These are phyloP conservation scores for Tulasnella sp. DNA, from an alignment of 768 basidiomycete species.

Conservation along the genomic window DNA sequence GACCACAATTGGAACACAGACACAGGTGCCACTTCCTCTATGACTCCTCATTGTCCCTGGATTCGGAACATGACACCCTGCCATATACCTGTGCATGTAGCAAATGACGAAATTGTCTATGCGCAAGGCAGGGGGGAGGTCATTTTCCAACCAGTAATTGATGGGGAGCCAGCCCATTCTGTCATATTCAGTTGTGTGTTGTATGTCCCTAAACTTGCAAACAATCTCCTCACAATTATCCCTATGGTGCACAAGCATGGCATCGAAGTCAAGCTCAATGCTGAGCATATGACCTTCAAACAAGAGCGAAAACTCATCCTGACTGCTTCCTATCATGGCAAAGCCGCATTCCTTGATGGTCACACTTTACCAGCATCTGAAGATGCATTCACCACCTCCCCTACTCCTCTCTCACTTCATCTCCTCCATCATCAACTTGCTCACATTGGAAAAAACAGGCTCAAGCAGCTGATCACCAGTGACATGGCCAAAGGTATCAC, in stretches of 20 bases:
- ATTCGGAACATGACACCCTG: background rate
- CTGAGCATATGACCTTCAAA: too few relatives aligned
- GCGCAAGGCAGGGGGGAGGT: background rate
- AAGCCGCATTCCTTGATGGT: background rate
- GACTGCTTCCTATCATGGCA: background rate
- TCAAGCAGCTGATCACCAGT: background rate
- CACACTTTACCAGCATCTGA: background rate
- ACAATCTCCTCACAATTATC: background rate
- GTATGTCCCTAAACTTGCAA: background rate
- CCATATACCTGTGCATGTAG: background rate
- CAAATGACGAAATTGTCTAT: background rate
- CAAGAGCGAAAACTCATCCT: background rate
- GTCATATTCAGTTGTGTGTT: background rate
- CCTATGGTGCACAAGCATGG: too few relatives aligned
- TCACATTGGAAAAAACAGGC: background rate
- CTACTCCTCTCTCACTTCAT: too few relatives aligned
- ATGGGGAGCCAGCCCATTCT: background rate
- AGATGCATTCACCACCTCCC: too few relatives aligned
- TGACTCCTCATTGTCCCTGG: background rate
- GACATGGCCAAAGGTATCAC: background rate
- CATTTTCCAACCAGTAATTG: background rate
- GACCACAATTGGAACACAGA: background rate
- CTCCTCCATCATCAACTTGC: background rate
- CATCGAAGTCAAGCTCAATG: too few relatives aligned
- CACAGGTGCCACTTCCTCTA: background rate